Evolutionary conservation across 1,139 yeast species (phyloP).

Genomic region (Debaryomyces subglobosus): DNA sequence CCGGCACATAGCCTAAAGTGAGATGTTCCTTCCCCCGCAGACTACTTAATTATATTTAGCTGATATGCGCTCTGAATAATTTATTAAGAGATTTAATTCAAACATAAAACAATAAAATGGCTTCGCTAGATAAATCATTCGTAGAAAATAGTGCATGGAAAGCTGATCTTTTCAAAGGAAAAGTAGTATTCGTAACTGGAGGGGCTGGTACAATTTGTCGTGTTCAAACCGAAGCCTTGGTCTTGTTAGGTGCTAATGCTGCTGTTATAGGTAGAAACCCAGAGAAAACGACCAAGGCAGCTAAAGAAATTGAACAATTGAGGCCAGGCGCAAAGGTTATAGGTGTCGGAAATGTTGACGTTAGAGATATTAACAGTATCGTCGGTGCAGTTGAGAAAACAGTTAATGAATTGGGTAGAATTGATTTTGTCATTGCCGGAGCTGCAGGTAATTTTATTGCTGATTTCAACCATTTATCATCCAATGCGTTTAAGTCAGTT

Average conservation of each 20-base stretch:
- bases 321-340: conserved; percentile 70
- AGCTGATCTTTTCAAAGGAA: conserved; percentile 73
- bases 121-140: conserved; percentile 31
- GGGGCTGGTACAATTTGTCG: conserved; percentile 96
- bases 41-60: not conserved
- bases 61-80: not conserved
- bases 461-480: conserved; percentile 75
- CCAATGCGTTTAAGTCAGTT: conserved; percentile 90
- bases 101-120: conserved; percentile 8
- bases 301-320: conserved; percentile 60
- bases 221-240: conserved; percentile 86
- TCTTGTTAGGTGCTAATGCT: conserved; percentile 84
- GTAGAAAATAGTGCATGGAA: conserved; percentile 44
- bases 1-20: not conserved
- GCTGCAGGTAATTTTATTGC: conserved; percentile 95
- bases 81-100: not conserved
- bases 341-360: conserved; percentile 77
- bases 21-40: not conserved
- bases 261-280: conserved; percentile 81
- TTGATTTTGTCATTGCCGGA: conserved; percentile 89
- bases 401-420: conserved; percentile 66
- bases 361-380: conserved; percentile 65
- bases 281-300: conserved; percentile 68
- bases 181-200: conserved; percentile 91
- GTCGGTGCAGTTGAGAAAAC: conserved; percentile 66